These are phyloP conservation scores for Macrocybe gigantea DNA, from an alignment of 768 basidiomycete species.

Conservation along the genomic window DNA sequence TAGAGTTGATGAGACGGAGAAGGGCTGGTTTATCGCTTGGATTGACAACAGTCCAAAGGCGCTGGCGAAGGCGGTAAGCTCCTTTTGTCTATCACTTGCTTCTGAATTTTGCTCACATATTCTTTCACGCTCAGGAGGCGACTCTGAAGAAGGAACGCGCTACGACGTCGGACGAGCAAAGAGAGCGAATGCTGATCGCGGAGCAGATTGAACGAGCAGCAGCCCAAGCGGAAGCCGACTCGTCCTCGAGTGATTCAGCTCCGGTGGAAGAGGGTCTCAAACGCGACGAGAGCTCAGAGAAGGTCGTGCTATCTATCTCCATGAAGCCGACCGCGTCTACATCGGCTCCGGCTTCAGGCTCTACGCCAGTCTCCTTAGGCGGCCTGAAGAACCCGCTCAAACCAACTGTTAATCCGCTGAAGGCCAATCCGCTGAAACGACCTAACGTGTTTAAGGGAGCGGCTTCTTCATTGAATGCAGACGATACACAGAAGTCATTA, in stretches of 20 bases:
- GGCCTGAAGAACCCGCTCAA: conserved; percentile 66
- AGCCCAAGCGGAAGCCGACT: conserved; percentile 33
- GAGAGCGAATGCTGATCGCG: conserved; percentile 82
- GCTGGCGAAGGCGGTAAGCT: conserved; percentile 75
- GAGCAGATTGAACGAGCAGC: conserved; percentile 93
- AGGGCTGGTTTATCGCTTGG: conserved; percentile 97
- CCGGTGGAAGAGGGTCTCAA: conserved; percentile 57
- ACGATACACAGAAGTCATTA: conserved; percentile 26
- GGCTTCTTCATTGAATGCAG: conserved; percentile 24
- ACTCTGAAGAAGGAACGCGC: conserved; percentile 88
- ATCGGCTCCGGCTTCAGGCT: conserved; percentile 16
- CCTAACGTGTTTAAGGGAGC: conserved; percentile 69
- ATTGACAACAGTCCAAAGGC: conserved; percentile 96
- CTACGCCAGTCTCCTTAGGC: conserved; percentile 9
- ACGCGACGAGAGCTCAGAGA: conserved; percentile 66
- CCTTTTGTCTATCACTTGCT: not conserved
- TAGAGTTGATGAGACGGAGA: conserved; percentile 96
- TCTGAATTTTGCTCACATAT: conserved; percentile 1
- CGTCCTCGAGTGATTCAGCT: conserved; percentile 27
- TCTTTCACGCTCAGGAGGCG: conserved; percentile 50
- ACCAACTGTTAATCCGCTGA: conserved; percentile 51
- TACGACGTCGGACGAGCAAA: conserved; percentile 89
- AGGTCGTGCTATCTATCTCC: conserved; percentile 70
- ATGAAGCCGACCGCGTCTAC: conserved; percentile 41
- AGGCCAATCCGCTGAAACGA: conserved; percentile 66